These are phyloP conservation scores for Biscogniauxia mediterranea DNA, from an alignment of 2,329 filamentous ascomycete species.

Conservation along the genomic window DNA sequence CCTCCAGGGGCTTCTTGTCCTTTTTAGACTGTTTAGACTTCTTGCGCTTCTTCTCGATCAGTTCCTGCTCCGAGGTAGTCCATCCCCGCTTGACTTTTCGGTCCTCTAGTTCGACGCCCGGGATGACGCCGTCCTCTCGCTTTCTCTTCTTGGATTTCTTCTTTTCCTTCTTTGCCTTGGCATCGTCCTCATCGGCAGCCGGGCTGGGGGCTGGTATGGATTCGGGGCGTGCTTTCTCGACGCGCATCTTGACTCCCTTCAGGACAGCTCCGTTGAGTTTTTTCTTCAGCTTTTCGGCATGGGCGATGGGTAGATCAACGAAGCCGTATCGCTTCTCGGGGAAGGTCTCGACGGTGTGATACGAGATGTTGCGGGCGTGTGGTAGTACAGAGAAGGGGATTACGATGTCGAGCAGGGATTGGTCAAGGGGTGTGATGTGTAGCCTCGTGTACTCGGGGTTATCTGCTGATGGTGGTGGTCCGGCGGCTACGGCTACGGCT, in stretches of 20 bases:
- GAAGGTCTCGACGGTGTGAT: constrained; percentile 80
- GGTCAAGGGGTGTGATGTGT: constrained; percentile 84
- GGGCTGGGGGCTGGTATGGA: constrained; percentile 41
- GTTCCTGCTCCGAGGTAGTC: constrained; percentile 64
- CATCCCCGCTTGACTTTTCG: constrained; percentile 86
- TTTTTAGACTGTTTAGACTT: constrained; percentile 30
- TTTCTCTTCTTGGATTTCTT: constrained; percentile 51
- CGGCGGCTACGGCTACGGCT: constrained; percentile 10
- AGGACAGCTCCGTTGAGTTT: constrained; percentile 86
- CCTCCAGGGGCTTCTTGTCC: constrained; percentile 35
- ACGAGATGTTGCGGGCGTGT: constrained; percentile 78
- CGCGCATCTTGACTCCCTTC: constrained; percentile 78
- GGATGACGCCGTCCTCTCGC: constrained; percentile 48
- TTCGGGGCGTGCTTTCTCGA: constrained; percentile 75
- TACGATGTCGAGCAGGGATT: constrained; percentile 69
- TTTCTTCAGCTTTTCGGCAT: constrained; percentile 87
- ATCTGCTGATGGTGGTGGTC: constrained; percentile 7
- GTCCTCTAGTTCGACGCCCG: constrained; percentile 70
- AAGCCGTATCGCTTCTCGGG: constrained; percentile 90
- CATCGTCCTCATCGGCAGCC: constrained; percentile 32
- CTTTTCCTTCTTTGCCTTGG: constrained; percentile 37
- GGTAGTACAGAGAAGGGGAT: constrained; percentile 66
- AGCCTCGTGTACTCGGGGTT: constrained; percentile 54
- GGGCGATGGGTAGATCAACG: constrained; percentile 74
- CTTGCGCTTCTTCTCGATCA: constrained; percentile 47